Evolutionary conservation across 148 eudicot species (phyloP).

Genomic region (Linanthus parryae): DNA sequence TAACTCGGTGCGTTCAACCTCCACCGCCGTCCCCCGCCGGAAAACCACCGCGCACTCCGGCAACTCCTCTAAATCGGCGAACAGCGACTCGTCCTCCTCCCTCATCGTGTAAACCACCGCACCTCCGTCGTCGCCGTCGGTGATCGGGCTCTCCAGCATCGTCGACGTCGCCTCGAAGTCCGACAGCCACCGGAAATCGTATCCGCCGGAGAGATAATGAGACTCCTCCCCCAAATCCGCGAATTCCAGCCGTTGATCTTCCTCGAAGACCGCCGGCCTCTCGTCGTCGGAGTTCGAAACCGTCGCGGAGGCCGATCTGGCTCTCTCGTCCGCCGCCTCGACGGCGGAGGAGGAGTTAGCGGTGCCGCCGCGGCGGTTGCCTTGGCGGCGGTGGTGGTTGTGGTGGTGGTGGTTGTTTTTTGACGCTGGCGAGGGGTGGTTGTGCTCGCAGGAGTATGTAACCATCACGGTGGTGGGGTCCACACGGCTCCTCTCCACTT

Average conservation of each 20-base stretch:
- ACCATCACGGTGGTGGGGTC: conserved; percentile 12
- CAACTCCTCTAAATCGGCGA: conserved; percentile 84
- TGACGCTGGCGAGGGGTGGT: conserved; percentile 1
- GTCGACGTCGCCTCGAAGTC: conserved; percentile 30
- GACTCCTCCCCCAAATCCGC: conserved; percentile 13
- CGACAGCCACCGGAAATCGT: conserved; percentile 32
- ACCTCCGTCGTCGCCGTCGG: conserved; percentile 23
- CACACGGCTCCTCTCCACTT: conserved; percentile 8
- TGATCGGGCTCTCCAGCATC: conserved; percentile 29
- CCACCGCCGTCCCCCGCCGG: conserved; percentile 32
- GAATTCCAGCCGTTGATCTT: too few relatives aligned
- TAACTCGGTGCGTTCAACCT: conserved; percentile 40
- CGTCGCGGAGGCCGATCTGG: conserved; percentile 9
- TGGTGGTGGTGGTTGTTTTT: conserved; percentile 14
- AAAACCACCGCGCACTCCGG: conserved; percentile 83
- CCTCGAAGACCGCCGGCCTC: neutral
- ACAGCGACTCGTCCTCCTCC: conserved; percentile 72
- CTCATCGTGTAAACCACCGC: conserved; percentile 38
- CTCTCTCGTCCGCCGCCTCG: too few relatives aligned
- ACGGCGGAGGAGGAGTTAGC: conserved; percentile 6
- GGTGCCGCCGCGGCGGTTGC: neutral
- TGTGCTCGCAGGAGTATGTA: conserved; percentile 11
- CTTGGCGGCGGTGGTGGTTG: conserved; percentile 5
- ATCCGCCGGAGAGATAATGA: conserved; percentile 11
- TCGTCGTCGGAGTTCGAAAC: conserved; percentile 17